Conservation (phyloP, 176 grass and related monocot species). For the Areca catechu region DNA sequence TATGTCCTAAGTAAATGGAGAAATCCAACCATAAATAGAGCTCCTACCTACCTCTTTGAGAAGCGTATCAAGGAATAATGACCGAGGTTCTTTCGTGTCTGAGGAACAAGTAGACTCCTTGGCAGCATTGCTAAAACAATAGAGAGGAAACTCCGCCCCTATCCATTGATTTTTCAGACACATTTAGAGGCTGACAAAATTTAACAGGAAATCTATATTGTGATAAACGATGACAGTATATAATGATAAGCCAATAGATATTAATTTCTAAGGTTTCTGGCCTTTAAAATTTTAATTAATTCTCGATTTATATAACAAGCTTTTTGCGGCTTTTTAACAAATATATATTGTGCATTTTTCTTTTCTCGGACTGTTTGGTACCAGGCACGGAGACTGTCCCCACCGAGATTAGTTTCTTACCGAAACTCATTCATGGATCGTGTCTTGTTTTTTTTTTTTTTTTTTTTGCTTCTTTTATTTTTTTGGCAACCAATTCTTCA, state of each 20-base stretch:
- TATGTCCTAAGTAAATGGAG: background rate
- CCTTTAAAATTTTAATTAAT: background rate
- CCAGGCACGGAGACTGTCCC: no score
- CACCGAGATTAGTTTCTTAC: no score
- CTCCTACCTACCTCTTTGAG: constrained; percentile 43
- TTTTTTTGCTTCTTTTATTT: no score
- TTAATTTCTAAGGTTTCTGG: background rate
- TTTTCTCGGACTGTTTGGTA: no score
- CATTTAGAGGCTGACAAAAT: background rate
- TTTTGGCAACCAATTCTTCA: no score
- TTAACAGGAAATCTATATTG: background rate
- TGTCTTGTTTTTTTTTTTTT: no score
- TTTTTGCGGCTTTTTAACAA: background rate
- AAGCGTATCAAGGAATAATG: constrained; percentile 51
- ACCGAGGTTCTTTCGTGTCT: constrained; percentile 8
- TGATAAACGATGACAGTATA: background rate
- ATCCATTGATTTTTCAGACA: no score
- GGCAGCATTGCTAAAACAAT: background rate
- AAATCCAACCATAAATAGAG: background rate
- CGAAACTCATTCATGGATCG: no score
- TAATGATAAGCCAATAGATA: background rate
- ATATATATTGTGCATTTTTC: background rate
- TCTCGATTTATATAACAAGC: background rate
- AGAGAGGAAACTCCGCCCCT: constrained; percentile 2
- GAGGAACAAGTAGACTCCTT: constrained; percentile 6